Base-by-base conservation (phyloP, 225 moss, liverwort and hornwort genomes). In the Ulota crispa region DNA sequence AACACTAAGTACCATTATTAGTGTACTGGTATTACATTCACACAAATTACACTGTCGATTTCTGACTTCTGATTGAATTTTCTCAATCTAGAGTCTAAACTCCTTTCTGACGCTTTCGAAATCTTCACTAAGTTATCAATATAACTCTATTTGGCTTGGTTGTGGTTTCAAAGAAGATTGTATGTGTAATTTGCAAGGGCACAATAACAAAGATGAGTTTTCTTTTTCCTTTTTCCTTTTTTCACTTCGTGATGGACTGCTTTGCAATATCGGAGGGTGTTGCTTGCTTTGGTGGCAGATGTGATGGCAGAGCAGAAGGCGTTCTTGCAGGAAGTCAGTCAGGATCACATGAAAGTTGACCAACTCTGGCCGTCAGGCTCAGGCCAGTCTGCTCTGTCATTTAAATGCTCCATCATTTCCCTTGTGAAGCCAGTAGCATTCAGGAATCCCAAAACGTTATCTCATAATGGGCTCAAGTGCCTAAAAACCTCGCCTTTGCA, bases 261-360 rank as follows among this genome's bases (percentile, higher is more conserved):
- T 15, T n/a, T 14, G 34, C 67, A 67, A 70, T 82, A 82, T 62
- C 76, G 23, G 31, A 1, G 4, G 41, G 9, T 9, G 39, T 39
- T 6, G 39, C 39, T 52, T 1, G 64, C 43, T 12, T 1, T 1
- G 78, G 64, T 83, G 78, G 64, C 24, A 36, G 68, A 26, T 9
- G 78, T 32, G 72, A 71, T 78, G 72, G 32, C 56, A 43, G 68
- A 67, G 78, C 72, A 34, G 43, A 65, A 14, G 64, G 1, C 13
- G 32, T 28, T 15, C 34, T 72, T 7, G 69, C 36, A 2, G 26
- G 24, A 42, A 32, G 43, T 11, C 45, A 14, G 70, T 50, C 39
- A 28, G 69, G 34, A 6, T 43, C 57, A 73, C 83, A 73, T 73
- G 78, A 78, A 78, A 72, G 30, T 73, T 83, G 36, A 78, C 64